Base-by-base conservation (phyloP, 2,329 filamentous ascomycete species). In the Helminthosporium solani region DNA sequence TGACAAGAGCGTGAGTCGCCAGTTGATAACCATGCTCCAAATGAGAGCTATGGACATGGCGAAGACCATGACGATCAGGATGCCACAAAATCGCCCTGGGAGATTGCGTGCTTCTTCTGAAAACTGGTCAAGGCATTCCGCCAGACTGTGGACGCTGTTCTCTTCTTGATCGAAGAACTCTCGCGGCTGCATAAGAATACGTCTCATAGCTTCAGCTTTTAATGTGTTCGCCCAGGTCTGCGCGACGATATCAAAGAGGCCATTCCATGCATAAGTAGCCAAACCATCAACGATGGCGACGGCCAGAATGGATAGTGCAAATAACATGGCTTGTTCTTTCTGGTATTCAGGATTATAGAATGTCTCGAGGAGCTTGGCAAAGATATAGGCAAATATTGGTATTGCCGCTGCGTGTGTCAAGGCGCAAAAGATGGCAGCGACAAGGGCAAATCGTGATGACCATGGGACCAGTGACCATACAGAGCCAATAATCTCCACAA, bases 81-180 rank as follows among this genome's bases (percentile, higher is more conserved):
- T 82, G 1, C 87, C 86, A 0, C 85, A 77, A 60, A 96, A 95
- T 1, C 87, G 81, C 2, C 88, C 87, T 0, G 95, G 77, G 0
- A 97, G 73, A 56, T 88, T 90, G 7, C 88, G 81, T 81, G 94
- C 91, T 63, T 96, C 90, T 64, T 97, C 90, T 0, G 86, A 87
- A 58, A 89, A 88, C 14, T 86, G 81, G 59, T 95, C 89, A 0
- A 97, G 78, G 35, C 80, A 86, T 49, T 88, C 84, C 1, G 78
- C 83, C 33, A 97, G 76, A 2, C 78, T 76, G 1, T 77, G 75
- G 0, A 86, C 73, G 0, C 79, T 81, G 65, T 94, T 87, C 27
- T 77, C 75, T 2, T 85, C 76, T 40, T 78, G 74, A 52, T 90
- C 85, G 57, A 95, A 95, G 85, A 90, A 97, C 3, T 79, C 70